Evolutionary conservation across 306 rosid genomes (phyloP), one percentile per base, ranked within the genome.

Genomic region (Cicer pinnatifidum): DNA sequence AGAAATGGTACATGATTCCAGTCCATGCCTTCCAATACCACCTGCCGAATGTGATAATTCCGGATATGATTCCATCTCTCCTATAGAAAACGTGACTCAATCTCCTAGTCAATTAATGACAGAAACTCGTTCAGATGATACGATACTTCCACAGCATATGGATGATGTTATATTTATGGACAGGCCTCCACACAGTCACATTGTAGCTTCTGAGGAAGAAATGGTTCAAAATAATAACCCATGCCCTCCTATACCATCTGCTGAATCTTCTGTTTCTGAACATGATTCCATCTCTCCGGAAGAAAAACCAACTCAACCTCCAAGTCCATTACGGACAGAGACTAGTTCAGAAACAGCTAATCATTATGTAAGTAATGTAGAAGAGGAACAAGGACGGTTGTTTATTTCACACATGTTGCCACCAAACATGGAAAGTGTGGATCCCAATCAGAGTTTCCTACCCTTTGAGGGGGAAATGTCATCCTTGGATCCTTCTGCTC

Each of bases 381-480:
- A 86, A 77, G 84, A 71, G 59, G 89, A 77, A 69, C 78, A 44
- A 33, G 77, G 50, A 76, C 68, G 75, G 69, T 53, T 75, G 60
- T 65, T 45, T 58, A 53, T 81, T 53, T 64, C 78, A 52, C 76
- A 82, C 64, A 50, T 50, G 72, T 77, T 81, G 48, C 78, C 85
- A 16, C 76, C 83, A 38, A 69, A 71, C 11, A 63, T 52, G 76
- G 88, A 59, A 70, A 63, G 62, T 60, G 83, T 83, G 78, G 91
- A 81, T 50, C 81, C 63, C 84, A 87, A 54, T 81, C 81, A 56
- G 44, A 69, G 75, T 59, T 71, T 80, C 35, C 16, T 57, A 50
- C 78, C 75, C 81, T 68, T 69, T 38, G 90, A 82, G 78, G 84
- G 82, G 75, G 97, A 83, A 82, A 70, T 64, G 23, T 40, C 80